These are phyloP conservation scores for Penicillium waksmanii DNA, from an alignment of 495 filamentous ascomycete genomes.

Conservation along the genomic window DNA sequence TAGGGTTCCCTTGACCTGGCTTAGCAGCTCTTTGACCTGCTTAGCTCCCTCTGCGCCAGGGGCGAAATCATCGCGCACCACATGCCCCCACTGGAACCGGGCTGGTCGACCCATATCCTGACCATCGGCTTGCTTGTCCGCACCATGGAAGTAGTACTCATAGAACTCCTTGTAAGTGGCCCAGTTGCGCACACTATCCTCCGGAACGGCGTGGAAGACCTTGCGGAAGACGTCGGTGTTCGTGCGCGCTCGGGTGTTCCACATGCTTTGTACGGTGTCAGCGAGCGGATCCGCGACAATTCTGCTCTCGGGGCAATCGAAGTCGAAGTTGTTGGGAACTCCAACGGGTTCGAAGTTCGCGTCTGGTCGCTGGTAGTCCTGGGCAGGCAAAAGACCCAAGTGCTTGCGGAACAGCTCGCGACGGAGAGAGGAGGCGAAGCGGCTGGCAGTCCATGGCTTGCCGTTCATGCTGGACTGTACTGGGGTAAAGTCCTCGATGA, in stretches of 20 bases:
- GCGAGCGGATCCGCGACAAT: slow-evolving; percentile 77
- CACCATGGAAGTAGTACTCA: slow-evolving; percentile 68
- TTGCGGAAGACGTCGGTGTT: slow-evolving; percentile 87
- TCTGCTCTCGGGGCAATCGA: slow-evolving; percentile 71
- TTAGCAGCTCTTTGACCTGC: slow-evolving; percentile 83
- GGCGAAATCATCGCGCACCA: slow-evolving; percentile 78
- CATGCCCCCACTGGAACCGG: slow-evolving; percentile 77
- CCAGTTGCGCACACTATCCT: slow-evolving; percentile 82
- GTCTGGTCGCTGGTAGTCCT: slow-evolving; percentile 64
- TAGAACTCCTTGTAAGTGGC: slow-evolving; percentile 84
- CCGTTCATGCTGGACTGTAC: slow-evolving; percentile 75
- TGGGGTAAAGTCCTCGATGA: slow-evolving; percentile 76
- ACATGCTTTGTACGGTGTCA: slow-evolving; percentile 66
- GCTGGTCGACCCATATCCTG: slow-evolving; percentile 45
- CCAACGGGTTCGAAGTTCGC: slow-evolving; percentile 78
- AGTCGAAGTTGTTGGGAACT: slow-evolving; percentile 79
- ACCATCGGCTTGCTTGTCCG: slow-evolving; percentile 49
- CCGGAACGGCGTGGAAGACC: slow-evolving; percentile 87
- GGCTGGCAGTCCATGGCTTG: slow-evolving; percentile 66
- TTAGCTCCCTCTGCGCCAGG: slow-evolving; percentile 59
- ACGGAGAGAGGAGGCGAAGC: slow-evolving; percentile 83
- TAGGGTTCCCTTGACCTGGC: slow-evolving; percentile 73
- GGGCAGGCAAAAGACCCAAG: slow-evolving; percentile 77
- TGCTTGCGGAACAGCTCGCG: slow-evolving; percentile 90
- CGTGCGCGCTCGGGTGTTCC: slow-evolving; percentile 70